These are phyloP conservation scores for Rhodotorula sp. DNA, from an alignment of 1,284 basidiomycete species.

Conservation along the genomic window DNA sequence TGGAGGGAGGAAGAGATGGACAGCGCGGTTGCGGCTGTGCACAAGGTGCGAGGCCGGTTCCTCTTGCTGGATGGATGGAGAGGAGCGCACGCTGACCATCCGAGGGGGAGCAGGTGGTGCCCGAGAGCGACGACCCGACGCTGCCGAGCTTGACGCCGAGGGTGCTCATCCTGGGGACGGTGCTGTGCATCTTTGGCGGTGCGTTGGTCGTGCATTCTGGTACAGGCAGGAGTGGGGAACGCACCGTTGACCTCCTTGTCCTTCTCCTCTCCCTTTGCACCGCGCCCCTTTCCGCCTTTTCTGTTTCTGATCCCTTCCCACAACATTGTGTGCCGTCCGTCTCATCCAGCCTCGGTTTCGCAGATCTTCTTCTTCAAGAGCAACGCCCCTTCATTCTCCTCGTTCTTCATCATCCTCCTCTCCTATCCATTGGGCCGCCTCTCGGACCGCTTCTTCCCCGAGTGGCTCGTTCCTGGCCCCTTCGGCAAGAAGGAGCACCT, in stretches of 20 bases:
- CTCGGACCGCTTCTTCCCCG: conserved; percentile 29
- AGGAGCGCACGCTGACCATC: neutral
- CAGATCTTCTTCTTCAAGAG: conserved; percentile 54
- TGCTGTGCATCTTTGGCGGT: conserved; percentile 59
- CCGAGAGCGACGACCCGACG: conserved; percentile 58
- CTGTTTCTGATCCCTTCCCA: too few relatives aligned
- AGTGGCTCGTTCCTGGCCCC: conserved; percentile 55
- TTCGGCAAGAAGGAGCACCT: conserved; percentile 57
- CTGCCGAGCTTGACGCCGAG: conserved; percentile 59
- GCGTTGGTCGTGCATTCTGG: conserved; percentile 51
- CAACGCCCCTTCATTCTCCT: conserved; percentile 58
- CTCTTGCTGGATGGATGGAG: neutral
- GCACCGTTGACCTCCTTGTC: neutral
- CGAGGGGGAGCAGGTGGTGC: conserved; percentile 51
- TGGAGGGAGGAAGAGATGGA: neutral
- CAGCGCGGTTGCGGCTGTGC: conserved; percentile 20
- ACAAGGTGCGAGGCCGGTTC: conserved; percentile 13
- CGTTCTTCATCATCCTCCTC: conserved; percentile 60
- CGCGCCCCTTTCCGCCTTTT: too few relatives aligned
- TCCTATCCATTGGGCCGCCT: conserved; percentile 42
- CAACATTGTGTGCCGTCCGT: too few relatives aligned
- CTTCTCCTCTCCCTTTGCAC: too few relatives aligned
- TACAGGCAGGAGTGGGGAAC: neutral
- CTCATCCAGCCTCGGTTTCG: conserved; percentile 20
- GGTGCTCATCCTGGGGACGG: conserved; percentile 56